A percentile compares a stretch with the other conserved stretches of the same genome.
These are phyloP conservation scores for Helenozyma baotianmanensis DNA, from an alignment of 805 yeast species.

Conservation along the genomic window DNA sequence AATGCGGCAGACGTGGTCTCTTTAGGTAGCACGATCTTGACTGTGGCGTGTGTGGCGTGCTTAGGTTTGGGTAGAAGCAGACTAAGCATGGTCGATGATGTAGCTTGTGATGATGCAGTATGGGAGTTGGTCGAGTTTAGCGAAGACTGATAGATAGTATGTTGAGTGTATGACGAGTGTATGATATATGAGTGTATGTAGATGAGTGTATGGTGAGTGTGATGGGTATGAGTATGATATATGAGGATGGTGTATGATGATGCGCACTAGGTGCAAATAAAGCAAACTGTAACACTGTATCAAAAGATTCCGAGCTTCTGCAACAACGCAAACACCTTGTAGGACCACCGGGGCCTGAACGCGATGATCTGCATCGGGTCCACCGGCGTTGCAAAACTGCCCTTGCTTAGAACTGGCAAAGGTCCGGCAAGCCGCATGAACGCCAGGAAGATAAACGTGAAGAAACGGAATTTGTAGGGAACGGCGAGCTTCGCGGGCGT, in stretches of 20 bases:
- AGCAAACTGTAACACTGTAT: too few relatives aligned
- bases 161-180: too few relatives aligned
- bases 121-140: too few relatives aligned
- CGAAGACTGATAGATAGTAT: too few relatives aligned
- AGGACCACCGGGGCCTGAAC: slow-evolving; percentile 5
- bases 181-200: too few relatives aligned
- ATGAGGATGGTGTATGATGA: too few relatives aligned
- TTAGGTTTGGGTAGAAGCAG: slow-evolving; percentile 32
- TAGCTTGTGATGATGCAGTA: too few relatives aligned
- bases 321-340: slow-evolving; percentile 12
- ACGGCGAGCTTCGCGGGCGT: not conserved
- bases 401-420: slow-evolving; percentile 1
- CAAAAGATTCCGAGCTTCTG: slow-evolving; percentile 13
- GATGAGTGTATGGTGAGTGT: too few relatives aligned
- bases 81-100: slow-evolving; percentile 25
- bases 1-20: slow-evolving; percentile 4
- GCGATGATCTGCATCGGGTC: slow-evolving; percentile 6
- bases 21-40: slow-evolving; percentile 7
- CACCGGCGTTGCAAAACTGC: slow-evolving; percentile 8
- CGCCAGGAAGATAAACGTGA: slow-evolving; percentile 4
- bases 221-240: too few relatives aligned
- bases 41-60: slow-evolving; percentile 17
- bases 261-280: too few relatives aligned
- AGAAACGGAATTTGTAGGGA: slow-evolving; percentile 4
- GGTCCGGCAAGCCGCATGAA: slow-evolving; percentile 3